Percentiles rank a stretch among this genome's conserved stretches.
Conservation (phyloP, 768 basidiomycete genomes). For the Naganishia kalamii region DNA sequence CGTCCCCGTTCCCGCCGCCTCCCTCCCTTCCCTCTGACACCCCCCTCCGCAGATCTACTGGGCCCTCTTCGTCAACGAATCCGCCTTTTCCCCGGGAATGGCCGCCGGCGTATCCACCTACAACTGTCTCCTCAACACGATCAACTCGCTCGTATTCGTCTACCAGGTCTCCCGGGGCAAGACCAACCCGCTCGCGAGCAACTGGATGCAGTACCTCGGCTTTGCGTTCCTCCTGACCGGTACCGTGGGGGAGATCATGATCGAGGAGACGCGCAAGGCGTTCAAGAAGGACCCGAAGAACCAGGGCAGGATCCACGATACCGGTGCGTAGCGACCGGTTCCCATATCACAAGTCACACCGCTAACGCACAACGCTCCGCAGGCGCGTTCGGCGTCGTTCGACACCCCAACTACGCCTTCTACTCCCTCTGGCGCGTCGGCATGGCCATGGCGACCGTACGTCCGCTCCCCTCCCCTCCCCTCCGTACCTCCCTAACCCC, state of each 20-base stretch:
- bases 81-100: constrained; percentile 14
- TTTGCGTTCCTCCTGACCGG: constrained; percentile 26
- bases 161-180: constrained; percentile 22
- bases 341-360: background rate
- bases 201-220: constrained; percentile 32
- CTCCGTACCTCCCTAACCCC: background rate
- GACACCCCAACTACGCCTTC: constrained; percentile 33
- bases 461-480: background rate
- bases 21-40: background rate
- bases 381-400: constrained; percentile 24
- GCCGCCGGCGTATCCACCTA: constrained; percentile 25
- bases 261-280: constrained; percentile 24
- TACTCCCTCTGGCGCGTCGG: constrained; percentile 31
- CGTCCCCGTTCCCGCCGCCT: background rate
- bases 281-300: constrained; percentile 32
- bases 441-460: constrained; percentile 27
- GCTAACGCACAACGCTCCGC: background rate
- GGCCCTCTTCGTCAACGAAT: constrained; percentile 22
- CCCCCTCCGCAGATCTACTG: constrained; percentile 28
- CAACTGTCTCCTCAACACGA: constrained; percentile 24
- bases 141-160: constrained; percentile 31
- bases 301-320: constrained; percentile 24
- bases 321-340: background rate
- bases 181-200: constrained; percentile 20
- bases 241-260: constrained; percentile 24